Evolutionary conservation across 108 stramenopile genomes (phyloP), one percentile per base, ranked within the genome.

Genomic region (Nitzschia sp.): DNA sequence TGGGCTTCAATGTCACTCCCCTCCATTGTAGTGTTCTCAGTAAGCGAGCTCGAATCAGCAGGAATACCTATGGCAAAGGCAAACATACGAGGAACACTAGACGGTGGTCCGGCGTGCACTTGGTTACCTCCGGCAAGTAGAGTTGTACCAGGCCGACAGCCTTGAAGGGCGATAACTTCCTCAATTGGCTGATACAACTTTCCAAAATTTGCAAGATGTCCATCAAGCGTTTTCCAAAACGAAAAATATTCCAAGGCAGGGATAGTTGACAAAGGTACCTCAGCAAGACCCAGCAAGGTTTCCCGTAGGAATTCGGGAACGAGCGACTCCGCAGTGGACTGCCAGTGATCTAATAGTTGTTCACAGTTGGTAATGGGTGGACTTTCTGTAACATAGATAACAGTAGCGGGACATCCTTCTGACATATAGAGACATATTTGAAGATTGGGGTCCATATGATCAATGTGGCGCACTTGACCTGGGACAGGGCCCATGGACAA

Each of bases 21-120:
- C 2, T 34, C 37, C 6, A 3, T 40, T 17, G 15, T 10, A 1
- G 26, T 1, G 1, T 58, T 34, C 42, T 51, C 65, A 42, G 46
- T 50, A 9, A 15, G 50, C 14, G 69, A 59, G 5, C 29, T 5
- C 5, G 29, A 34, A 15, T 68, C 72, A 37, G 68, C 77, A 0
- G 84, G 83, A 12, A 87, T 79, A 37, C 82, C 86, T 56, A 85
- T 78, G 5, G 84, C 84, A 76, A 88, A 88, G 11, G 84, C 84
- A 69, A 88, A 85, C 86, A 88, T 85, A 10, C 86, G 78, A 19
- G 86, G 74, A 19, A 56, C 61, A 3, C 19, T 51, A 0, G 80
- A 69, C 1, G 81, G 80, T 22, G 86, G 86, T 37, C 86, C 86
- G 3, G 84, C 86, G 71, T 88, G 86, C n/a, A 88, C 73, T 59